phyloP scores from a whole-genome alignment of 2,329 filamentous ascomycete species.

The Trichoderma simmonsii region DNA sequence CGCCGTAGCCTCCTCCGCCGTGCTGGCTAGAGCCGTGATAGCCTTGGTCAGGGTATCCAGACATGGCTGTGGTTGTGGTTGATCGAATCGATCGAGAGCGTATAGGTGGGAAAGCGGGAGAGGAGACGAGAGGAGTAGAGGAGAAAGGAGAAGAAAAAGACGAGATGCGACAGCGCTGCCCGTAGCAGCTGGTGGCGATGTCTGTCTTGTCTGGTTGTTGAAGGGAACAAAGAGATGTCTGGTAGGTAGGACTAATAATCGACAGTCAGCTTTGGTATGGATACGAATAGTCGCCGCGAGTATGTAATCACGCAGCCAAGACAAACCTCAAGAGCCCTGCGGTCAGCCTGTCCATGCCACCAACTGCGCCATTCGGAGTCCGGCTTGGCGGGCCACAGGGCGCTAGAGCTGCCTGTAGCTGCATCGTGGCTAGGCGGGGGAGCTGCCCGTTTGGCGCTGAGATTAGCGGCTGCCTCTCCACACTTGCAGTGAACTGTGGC shows the following conservation, averaged over 20 bases:
- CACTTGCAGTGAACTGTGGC: not conserved
- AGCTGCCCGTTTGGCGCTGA: not conserved
- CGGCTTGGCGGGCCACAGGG: slow-evolving; percentile 3
- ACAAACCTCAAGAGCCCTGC: not conserved
- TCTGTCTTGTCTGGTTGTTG: not conserved
- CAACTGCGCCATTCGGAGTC: not conserved
- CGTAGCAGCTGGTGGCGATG: not conserved
- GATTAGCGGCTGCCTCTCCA: not conserved
- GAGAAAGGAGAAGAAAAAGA: not conserved
- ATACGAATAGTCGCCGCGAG: not conserved
- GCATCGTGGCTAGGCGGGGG: not conserved
- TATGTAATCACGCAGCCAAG: not conserved
- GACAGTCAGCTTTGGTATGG: not conserved
- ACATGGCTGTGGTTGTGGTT: slow-evolving; percentile 29
- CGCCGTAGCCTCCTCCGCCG: slow-evolving; percentile 32
- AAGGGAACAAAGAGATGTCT: not conserved
- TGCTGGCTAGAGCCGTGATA: slow-evolving; percentile 35
- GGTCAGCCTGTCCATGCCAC: not conserved
- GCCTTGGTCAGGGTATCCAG: slow-evolving; percentile 42
- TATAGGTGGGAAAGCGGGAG: not conserved
- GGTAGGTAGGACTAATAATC: not conserved
- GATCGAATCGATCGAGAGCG: not conserved
- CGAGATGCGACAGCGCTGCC: not conserved
- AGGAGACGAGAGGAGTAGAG: not conserved
- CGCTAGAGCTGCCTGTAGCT: not conserved